Conservation (phyloP, 176 grass and related monocot species). For the Dactylis glomerata region DNA sequence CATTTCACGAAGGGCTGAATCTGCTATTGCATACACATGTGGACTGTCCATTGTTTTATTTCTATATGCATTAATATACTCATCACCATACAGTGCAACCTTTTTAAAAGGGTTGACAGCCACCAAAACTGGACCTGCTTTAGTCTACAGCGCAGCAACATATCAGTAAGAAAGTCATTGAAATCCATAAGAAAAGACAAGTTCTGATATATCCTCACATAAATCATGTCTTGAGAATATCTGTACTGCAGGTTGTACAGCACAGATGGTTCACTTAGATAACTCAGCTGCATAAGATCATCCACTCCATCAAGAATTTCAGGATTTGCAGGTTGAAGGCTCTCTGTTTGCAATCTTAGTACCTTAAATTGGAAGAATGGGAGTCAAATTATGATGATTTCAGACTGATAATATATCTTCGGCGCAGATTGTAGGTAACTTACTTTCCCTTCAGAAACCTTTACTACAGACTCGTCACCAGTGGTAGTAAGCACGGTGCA, state of each 20-base stretch:
- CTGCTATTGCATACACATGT: slow-evolving; percentile 98
- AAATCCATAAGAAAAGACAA: slow-evolving; percentile 11
- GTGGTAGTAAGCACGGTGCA: slow-evolving; percentile 74
- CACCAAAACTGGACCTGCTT: slow-evolving; percentile 98
- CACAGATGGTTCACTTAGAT: slow-evolving; percentile 94
- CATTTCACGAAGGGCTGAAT: slow-evolving; percentile 90
- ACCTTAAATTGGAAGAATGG: slow-evolving; percentile 48
- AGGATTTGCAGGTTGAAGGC: slow-evolving; percentile 84
- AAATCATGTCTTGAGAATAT: slow-evolving; percentile 86
- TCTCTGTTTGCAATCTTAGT: slow-evolving; percentile 68
- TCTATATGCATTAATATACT: slow-evolving; percentile 83
- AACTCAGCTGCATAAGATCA: slow-evolving; percentile 98
- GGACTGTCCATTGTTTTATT: slow-evolving; percentile 73
- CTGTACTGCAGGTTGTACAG: slow-evolving; percentile 92
- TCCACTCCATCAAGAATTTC: slow-evolving; percentile 99
- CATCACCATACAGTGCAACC: slow-evolving; percentile 81
- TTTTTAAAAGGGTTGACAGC: slow-evolving; percentile 98
- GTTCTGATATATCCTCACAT: slow-evolving; percentile 59
- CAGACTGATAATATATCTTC: slow-evolving; percentile 1
- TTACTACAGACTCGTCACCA: slow-evolving; percentile 69
- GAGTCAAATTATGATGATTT: slow-evolving; percentile 18
- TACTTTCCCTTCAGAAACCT: slow-evolving; percentile 75
- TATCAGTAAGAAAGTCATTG: slow-evolving; percentile 38
- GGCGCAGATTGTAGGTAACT: slow-evolving; percentile 25
- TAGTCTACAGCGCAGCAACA: slow-evolving; percentile 64